These are phyloP conservation scores for Colletotrichum aenigma DNA, from an alignment of 2,329 filamentous ascomycete genomes.

Conservation along the genomic window DNA sequence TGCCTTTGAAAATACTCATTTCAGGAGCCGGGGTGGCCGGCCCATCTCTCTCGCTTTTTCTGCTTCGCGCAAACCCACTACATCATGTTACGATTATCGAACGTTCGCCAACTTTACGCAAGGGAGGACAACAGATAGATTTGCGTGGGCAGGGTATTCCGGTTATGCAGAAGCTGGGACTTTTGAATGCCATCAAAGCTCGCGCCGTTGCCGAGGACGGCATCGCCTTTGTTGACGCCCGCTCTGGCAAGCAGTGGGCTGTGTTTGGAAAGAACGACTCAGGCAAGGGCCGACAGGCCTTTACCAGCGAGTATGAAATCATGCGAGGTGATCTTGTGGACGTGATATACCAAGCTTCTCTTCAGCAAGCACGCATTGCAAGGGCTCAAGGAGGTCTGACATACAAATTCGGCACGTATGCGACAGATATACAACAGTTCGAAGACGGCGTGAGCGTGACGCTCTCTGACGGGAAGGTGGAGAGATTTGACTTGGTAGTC, in stretches of 20 bases:
- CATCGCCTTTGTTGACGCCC: conserved; percentile 46
- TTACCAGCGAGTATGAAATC: conserved; percentile 58
- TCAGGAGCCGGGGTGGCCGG: conserved; percentile 47
- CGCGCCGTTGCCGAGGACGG: conserved; percentile 51
- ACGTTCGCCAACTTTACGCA: conserved; percentile 37
- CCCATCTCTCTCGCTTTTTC: conserved; percentile 26
- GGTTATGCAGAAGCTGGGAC: conserved; percentile 40
- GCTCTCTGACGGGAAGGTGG: conserved; percentile 46
- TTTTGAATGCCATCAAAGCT: conserved; percentile 37
- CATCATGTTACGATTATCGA: conserved; percentile 47
- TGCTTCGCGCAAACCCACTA: conserved; percentile 29
- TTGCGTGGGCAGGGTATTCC: conserved; percentile 44
- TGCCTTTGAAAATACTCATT: conserved; percentile 27
- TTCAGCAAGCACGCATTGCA: conserved; percentile 13
- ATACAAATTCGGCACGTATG: conserved; percentile 33
- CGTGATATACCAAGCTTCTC: conserved; percentile 41
- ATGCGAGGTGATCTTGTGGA: conserved; percentile 55
- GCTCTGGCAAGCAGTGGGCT: conserved; percentile 36
- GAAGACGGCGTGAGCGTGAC: conserved; percentile 22
- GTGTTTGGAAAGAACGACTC: conserved; percentile 42
- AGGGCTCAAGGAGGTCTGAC: conserved; percentile 5
- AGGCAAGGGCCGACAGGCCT: conserved; percentile 34
- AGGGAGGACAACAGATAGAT: conserved; percentile 49
- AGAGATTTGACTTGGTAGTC: conserved; percentile 55
- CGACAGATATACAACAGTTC: conserved; percentile 26